Conservation (phyloP, 345 rosid genomes). For the Eucalyptus rudis region DNA sequence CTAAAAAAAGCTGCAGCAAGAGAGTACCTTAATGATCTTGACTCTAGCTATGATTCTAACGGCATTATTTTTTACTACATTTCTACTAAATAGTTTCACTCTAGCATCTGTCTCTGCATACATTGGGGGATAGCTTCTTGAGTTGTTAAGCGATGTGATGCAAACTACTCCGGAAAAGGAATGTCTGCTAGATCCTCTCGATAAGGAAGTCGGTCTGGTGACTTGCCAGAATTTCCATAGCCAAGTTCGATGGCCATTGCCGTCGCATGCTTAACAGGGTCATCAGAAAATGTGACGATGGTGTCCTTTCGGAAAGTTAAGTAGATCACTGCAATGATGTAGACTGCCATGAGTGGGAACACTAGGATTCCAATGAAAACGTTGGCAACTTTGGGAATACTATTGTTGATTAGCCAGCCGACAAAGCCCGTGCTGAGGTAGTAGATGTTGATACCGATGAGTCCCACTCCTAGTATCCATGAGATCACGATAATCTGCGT, state of each 20-base stretch:
- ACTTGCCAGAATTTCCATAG: background rate
- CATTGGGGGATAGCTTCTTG: background rate
- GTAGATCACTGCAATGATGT: conserved; percentile 28
- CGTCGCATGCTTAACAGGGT: conserved; percentile 1
- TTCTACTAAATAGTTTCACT: background rate
- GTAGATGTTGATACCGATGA: conserved; percentile 50
- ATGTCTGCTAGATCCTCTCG: conserved; percentile 38
- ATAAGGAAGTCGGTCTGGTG: background rate
- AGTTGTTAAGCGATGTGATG: background rate
- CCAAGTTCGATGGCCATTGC: background rate
- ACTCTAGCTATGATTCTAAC: background rate
- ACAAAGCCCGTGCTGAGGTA: conserved; percentile 42
- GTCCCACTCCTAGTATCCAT: conserved; percentile 39
- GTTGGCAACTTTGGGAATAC: conserved; percentile 21
- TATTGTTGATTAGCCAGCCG: conserved; percentile 30
- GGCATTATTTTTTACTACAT: background rate
- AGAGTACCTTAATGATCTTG: background rate
- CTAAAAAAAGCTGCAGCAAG: background rate
- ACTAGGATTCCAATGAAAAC: conserved; percentile 33
- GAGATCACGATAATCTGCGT: conserved; percentile 37
- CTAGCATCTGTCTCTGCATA: background rate
- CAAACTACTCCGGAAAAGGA: conserved; percentile 10
- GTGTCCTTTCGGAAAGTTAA: conserved; percentile 41
- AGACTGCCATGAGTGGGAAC: conserved; percentile 42
- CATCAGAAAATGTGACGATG: conserved; percentile 9